These are phyloP conservation scores for Phallus indusiatus DNA, from an alignment of 768 basidiomycete genomes.

Conservation along the genomic window DNA sequence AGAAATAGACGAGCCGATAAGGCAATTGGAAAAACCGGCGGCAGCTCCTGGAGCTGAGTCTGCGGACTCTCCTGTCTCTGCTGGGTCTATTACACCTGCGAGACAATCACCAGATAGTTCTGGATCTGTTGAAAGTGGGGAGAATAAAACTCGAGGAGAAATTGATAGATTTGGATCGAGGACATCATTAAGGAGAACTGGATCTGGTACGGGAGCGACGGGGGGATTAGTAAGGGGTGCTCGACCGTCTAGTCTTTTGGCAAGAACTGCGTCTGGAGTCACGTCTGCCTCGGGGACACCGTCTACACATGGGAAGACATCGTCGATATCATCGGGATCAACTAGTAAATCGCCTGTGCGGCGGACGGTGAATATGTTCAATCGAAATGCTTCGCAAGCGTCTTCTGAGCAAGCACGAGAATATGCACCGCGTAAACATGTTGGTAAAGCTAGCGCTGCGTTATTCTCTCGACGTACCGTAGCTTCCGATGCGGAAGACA, in stretches of 20 bases:
- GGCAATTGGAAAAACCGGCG: no score
- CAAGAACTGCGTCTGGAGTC: neutral
- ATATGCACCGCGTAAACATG: constrained; percentile 20
- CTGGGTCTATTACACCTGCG: constrained; percentile 12
- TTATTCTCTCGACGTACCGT: constrained; percentile 60
- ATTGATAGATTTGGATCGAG: constrained; percentile 19
- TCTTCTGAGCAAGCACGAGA: constrained; percentile 28
- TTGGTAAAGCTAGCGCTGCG: constrained; percentile 22
- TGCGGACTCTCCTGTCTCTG: constrained; percentile 31
- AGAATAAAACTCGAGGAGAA: neutral
- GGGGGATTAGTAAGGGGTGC: constrained; percentile 39
- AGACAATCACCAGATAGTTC: constrained; percentile 18
- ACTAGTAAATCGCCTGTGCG: constrained; percentile 43
- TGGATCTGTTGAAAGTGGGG: constrained; percentile 22
- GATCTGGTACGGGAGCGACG: constrained; percentile 29
- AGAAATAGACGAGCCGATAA: no score
- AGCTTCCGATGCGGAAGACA: constrained; percentile 79
- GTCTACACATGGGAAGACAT: neutral
- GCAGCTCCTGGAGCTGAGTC: no score
- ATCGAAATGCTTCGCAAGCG: constrained; percentile 30
- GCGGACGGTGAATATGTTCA: constrained; percentile 40
- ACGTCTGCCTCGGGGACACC: neutral
- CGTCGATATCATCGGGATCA: neutral
- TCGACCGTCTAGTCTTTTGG: constrained; percentile 32
- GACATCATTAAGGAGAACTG: constrained; percentile 35